Percentiles rank a stretch among this genome's conserved stretches.
Conservation (phyloP, 2,329 filamentous ascomycete species). For the Scleromitrula shiraiana region DNA sequence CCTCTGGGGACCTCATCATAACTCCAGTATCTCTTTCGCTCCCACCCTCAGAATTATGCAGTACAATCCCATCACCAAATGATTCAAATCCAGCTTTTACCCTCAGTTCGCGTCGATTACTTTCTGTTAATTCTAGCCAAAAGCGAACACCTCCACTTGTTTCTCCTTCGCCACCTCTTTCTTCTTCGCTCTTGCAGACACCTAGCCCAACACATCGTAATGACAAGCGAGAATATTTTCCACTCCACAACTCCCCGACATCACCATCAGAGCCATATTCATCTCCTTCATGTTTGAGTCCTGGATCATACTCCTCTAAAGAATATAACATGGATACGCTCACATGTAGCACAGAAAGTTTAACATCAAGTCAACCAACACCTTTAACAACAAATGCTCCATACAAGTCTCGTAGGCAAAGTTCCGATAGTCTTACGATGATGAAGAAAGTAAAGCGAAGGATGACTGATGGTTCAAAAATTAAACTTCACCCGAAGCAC, state of each 20-base stretch:
- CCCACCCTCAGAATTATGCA: too few relatives aligned
- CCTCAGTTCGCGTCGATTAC: background rate
- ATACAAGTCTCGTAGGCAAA: slow-evolving; percentile 13
- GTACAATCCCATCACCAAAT: too few relatives aligned
- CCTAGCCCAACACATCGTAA: too few relatives aligned
- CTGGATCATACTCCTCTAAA: slow-evolving; percentile 6
- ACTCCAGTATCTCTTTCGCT: too few relatives aligned
- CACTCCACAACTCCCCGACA: too few relatives aligned
- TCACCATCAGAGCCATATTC: background rate
- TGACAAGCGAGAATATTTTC: too few relatives aligned
- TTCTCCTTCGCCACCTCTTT: background rate
- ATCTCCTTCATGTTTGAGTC: slow-evolving; percentile 6
- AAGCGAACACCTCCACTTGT: background rate
- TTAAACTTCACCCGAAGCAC: background rate
- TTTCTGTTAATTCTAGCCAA: background rate
- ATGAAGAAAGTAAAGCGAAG: slow-evolving; percentile 9
- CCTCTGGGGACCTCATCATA: too few relatives aligned
- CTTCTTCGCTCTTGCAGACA: too few relatives aligned
- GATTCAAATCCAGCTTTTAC: background rate
- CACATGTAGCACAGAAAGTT: slow-evolving; percentile 13
- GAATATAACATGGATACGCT: slow-evolving; percentile 12
- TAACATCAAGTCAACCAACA: slow-evolving; percentile 9
- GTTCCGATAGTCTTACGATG: slow-evolving; percentile 19
- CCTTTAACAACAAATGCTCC: slow-evolving; percentile 12
- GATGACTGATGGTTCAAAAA: slow-evolving; percentile 9